Percentiles rank a stretch among this genome's conserved stretches.
phyloP scores from a whole-genome alignment of 306 rosid genomes.

The Geum urbanum region DNA sequence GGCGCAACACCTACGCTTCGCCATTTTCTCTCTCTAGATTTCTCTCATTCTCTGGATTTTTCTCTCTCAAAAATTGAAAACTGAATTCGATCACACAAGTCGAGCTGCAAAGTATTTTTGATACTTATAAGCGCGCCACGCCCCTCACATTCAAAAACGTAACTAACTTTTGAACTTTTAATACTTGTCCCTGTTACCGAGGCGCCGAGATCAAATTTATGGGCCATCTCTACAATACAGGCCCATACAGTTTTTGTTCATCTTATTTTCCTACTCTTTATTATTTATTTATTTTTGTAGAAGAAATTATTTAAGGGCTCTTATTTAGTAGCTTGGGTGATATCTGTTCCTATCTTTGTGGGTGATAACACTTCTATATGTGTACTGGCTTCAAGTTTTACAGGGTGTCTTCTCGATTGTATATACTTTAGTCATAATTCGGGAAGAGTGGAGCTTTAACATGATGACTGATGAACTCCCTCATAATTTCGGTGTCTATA shows the following conservation, averaged over 20 bases:
- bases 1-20: constrained; percentile 20
- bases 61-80: neutral
- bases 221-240: neutral
- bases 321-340: too few species aligned
- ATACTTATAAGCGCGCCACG: constrained; percentile 15
- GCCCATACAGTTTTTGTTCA: neutral
- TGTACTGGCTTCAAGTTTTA: too few species aligned
- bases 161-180: neutral
- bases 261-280: neutral
- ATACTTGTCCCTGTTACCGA: neutral
- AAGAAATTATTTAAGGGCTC: too few species aligned
- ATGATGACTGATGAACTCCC: too few species aligned
- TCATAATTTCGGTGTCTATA: too few species aligned
- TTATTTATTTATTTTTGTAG: too few species aligned
- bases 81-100: neutral
- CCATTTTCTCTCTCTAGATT: constrained; percentile 23
- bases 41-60: constrained; percentile 3
- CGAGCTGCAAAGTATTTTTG: neutral
- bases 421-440: too few species aligned
- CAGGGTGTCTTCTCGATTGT: too few species aligned
- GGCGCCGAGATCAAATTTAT: neutral
- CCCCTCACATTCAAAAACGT: neutral
- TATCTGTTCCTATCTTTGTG: too few species aligned
- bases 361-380: too few species aligned
- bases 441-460: too few species aligned